These are phyloP conservation scores for Aureobasidium sp. DNA, from an alignment of 2,329 filamentous ascomycete genomes.

Conservation along the genomic window DNA sequence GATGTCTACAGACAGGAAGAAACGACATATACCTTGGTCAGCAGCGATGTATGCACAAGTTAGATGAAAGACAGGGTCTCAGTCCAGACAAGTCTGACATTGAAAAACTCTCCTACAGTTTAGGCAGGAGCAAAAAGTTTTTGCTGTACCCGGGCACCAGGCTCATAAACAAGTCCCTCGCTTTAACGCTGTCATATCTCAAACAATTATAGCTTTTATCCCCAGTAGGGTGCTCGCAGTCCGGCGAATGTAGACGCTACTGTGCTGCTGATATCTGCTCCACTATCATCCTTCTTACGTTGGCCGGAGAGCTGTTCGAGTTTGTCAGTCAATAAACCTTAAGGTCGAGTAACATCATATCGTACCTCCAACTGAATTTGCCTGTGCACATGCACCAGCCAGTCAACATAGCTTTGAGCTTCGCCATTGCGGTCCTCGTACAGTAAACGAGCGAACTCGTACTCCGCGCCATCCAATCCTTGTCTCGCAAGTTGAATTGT, in stretches of 20 bases:
- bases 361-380: conserved; percentile 76
- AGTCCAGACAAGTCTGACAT: neutral
- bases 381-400: conserved; percentile 91
- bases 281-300: conserved; percentile 57
- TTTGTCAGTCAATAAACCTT: conserved; percentile 2
- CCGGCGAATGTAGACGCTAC: conserved; percentile 31
- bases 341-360: neutral
- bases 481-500: conserved; percentile 87
- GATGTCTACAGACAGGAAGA: neutral
- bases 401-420: conserved; percentile 96
- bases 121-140: neutral
- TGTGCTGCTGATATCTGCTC: conserved; percentile 21
- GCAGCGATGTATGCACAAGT: neutral
- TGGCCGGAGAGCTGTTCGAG: conserved; percentile 51
- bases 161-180: conserved; percentile 4
- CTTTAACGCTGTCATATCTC: conserved; percentile 11
- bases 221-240: conserved; percentile 25
- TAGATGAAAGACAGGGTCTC: neutral
- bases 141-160: neutral
- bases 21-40: neutral
- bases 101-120: neutral
- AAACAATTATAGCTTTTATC: neutral
- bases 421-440: conserved; percentile 96
- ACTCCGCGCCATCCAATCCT: conserved; percentile 89
- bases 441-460: conserved; percentile 85